Evolutionary conservation across 768 basidiomycete species (phyloP).

Genomic region (Chalciporus pseudorubinellus): DNA sequence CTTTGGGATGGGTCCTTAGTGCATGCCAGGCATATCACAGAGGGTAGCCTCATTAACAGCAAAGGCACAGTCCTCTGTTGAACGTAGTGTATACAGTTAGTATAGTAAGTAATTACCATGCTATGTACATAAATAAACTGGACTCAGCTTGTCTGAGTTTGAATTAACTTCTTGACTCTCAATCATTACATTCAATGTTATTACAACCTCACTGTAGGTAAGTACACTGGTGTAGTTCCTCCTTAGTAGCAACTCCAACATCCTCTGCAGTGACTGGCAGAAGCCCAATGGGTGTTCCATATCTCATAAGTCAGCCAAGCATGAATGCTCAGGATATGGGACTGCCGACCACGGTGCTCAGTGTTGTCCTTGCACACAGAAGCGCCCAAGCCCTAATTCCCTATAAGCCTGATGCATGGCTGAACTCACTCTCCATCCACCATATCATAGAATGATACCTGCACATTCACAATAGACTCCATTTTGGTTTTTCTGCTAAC

Average conservation of each 20-base stretch:
- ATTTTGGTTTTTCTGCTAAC: not conserved
- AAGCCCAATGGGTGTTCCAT: not conserved
- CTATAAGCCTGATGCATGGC: not conserved
- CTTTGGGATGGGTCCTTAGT: not conserved
- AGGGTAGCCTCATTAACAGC: not conserved
- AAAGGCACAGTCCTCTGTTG: no score
- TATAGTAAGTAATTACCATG: no score
- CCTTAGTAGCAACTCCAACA: no score
- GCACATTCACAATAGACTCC: not conserved
- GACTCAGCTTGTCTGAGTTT: no score
- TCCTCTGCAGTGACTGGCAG: conserved; percentile 1
- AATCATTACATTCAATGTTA: no score
- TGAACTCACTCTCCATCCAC: fast-evolving
- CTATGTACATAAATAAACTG: no score
- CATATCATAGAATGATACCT: not conserved
- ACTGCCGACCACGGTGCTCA: not conserved
- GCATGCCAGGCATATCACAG: fast-evolving
- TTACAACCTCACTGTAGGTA: no score
- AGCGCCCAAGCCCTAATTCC: not conserved
- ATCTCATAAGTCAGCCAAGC: not conserved
- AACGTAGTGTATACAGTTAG: no score
- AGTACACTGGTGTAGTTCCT: no score
- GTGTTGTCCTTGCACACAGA: not conserved
- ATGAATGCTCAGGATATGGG: not conserved
- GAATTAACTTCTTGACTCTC: no score